phyloP scores from a whole-genome alignment of 345 rosid genomes.

The Camelina hispida region DNA sequence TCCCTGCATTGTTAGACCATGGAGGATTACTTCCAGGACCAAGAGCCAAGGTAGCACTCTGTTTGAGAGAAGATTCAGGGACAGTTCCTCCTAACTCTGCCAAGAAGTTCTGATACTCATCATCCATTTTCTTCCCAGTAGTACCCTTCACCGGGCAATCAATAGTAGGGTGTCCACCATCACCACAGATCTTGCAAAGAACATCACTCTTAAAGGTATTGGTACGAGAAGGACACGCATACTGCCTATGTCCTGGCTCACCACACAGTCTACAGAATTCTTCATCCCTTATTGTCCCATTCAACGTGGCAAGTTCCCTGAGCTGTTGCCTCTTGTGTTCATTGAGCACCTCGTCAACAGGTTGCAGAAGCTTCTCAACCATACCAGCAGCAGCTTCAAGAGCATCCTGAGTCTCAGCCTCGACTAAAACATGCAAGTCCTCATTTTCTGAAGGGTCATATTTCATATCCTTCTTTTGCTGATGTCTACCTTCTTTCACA shows the following conservation, averaged over 20 bases:
- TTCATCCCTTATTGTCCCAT: constrained; percentile 98
- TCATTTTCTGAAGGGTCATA: constrained; percentile 93
- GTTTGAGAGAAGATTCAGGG: constrained; percentile 89
- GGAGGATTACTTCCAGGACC: constrained; percentile 86
- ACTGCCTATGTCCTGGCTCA: constrained; percentile 93
- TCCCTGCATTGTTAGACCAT: constrained; percentile 74
- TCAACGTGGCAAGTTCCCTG: constrained; percentile 93
- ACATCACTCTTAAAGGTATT: constrained; percentile 97
- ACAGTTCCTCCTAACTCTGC: constrained; percentile 90
- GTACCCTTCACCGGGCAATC: constrained; percentile 98
- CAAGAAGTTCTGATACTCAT: constrained; percentile 94
- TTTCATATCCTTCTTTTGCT: constrained; percentile 94
- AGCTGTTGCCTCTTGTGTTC: constrained; percentile 99
- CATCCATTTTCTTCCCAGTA: constrained; percentile 97
- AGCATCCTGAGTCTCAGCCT: constrained; percentile 91
- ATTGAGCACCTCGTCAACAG: constrained; percentile 94
- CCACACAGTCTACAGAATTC: constrained; percentile 93
- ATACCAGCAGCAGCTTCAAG: constrained; percentile 95
- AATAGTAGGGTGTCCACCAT: constrained; percentile 98
- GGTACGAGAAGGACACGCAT: constrained; percentile 86
- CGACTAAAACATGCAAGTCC: constrained; percentile 97
- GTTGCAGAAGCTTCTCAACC: constrained; percentile 97
- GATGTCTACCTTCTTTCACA: constrained; percentile 86
- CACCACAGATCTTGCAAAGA: constrained; percentile 98
- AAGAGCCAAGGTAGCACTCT: constrained; percentile 62